phyloP scores from a whole-genome alignment of 2,329 filamentous ascomycete genomes.

The Fusarium sp. region DNA sequence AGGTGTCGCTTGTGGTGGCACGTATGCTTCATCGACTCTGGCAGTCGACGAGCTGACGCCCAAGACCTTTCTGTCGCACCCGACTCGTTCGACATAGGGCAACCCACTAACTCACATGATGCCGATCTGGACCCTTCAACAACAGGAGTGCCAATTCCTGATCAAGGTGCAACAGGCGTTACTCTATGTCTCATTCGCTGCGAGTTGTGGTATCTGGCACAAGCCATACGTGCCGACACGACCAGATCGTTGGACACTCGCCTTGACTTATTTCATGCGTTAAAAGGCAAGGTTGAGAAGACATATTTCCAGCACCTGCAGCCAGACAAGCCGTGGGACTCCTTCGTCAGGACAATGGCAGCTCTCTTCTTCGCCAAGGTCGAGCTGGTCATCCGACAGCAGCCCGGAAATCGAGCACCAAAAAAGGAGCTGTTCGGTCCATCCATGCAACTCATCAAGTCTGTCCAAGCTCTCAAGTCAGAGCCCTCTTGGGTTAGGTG shows the following conservation, averaged over 20 bases:
- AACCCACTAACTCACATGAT: slow-evolving; percentile 56
- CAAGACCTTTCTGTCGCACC: slow-evolving; percentile 35
- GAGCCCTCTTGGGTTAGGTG: slow-evolving; percentile 39
- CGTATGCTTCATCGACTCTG: slow-evolving; percentile 44
- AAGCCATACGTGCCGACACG: slow-evolving; percentile 18
- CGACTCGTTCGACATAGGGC: slow-evolving; percentile 51
- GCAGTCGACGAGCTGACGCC: slow-evolving; percentile 14
- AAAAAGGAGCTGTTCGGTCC: slow-evolving; percentile 4
- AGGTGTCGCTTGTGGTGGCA: slow-evolving; percentile 45
- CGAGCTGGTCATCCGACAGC: slow-evolving; percentile 35
- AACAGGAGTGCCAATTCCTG: background rate
- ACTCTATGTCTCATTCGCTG: slow-evolving; percentile 41
- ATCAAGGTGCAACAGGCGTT: slow-evolving; percentile 10
- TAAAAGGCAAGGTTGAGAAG: slow-evolving; percentile 20
- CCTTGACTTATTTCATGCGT: slow-evolving; percentile 17
- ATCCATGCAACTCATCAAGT: slow-evolving; percentile 34
- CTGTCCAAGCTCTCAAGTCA: slow-evolving; percentile 33
- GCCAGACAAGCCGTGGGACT: slow-evolving; percentile 14
- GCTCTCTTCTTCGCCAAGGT: slow-evolving; percentile 44
- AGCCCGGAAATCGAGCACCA: background rate
- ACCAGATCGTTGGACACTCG: slow-evolving; percentile 13
- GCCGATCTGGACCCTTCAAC: background rate
- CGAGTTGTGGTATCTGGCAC: slow-evolving; percentile 41
- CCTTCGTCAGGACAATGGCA: slow-evolving; percentile 36
- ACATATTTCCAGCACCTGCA: slow-evolving; percentile 23